Evolutionary conservation across 2,329 filamentous ascomycete genomes (phyloP).

Genomic region (Fusarium abutilonis): DNA sequence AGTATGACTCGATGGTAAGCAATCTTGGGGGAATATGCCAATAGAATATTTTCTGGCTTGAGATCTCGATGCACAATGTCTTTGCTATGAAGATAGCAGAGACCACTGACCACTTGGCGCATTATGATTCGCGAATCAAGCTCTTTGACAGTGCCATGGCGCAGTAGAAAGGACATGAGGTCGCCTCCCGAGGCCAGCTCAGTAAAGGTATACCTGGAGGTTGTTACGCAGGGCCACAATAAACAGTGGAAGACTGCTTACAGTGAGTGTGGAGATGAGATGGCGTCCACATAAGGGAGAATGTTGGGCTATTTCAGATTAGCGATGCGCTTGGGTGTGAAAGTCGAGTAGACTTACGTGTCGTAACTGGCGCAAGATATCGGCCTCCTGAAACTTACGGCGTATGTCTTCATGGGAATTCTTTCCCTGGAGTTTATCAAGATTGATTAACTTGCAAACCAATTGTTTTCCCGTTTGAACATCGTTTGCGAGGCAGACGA

Average conservation of each 20-base stretch:
- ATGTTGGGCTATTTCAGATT: conserved; percentile 61
- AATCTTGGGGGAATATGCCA: conserved; percentile 57
- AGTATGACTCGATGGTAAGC: conserved; percentile 59
- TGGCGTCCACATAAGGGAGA: conserved; percentile 61
- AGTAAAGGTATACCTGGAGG: conserved; percentile 62
- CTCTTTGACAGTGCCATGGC: conserved; percentile 52
- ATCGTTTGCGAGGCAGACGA: conserved; percentile 57
- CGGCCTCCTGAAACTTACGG: conserved; percentile 59
- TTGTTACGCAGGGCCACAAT: background rate
- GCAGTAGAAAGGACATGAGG: conserved; percentile 59
- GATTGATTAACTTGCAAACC: conserved; percentile 73
- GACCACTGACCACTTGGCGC: conserved; percentile 58
- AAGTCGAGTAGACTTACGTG: conserved; percentile 56
- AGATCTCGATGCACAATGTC: conserved; percentile 63
- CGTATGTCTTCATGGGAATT: conserved; percentile 46
- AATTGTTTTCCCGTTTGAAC: conserved; percentile 65
- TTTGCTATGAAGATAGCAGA: conserved; percentile 60
- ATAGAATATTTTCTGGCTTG: conserved; percentile 64
- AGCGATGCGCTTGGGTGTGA: conserved; percentile 8
- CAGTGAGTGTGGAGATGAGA: conserved; percentile 59
- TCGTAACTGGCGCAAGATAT: conserved; percentile 62
- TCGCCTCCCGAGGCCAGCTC: conserved; percentile 67
- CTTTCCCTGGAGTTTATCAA: conserved; percentile 50
- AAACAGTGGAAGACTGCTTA: conserved; percentile 44
- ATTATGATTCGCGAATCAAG: conserved; percentile 58